A percentile compares a stretch with the other conserved stretches of the same genome.
Conservation (phyloP, 73 alveolate genomes). For the Blepharisma stoltei region DNA sequence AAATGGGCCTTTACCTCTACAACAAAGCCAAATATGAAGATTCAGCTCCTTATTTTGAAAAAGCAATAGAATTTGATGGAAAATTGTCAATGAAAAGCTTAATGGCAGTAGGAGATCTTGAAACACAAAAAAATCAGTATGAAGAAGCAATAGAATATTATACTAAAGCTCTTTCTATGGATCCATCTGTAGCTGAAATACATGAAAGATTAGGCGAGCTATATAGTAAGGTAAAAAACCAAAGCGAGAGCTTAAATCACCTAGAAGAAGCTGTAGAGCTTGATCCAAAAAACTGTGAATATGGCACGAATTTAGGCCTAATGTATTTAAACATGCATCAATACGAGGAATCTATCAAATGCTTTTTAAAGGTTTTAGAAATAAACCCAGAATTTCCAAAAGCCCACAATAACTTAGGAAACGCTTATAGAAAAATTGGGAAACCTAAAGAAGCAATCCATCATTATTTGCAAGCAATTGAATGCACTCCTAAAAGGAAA, state of each 20-base stretch:
- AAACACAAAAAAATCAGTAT: background rate
- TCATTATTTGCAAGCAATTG: background rate
- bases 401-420: slow-evolving; percentile 33
- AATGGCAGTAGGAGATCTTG: background rate
- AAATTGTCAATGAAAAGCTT: background rate
- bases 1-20: background rate
- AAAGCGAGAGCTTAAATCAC: background rate
- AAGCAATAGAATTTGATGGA: background rate
- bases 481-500: slow-evolving; percentile 22
- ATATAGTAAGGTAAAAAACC: background rate
- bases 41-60: background rate
- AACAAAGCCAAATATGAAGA: background rate
- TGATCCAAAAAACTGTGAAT: slow-evolving; percentile 7
- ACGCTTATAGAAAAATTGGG: slow-evolving; percentile 33
- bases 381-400: background rate
- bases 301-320: slow-evolving; percentile 22
- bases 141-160: slow-evolving; percentile 13
- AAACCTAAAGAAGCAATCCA: slow-evolving; percentile 26
- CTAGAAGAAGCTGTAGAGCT: slow-evolving; percentile 23
- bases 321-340: background rate
- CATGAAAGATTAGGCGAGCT: slow-evolving; percentile 7
- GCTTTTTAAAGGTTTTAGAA: slow-evolving; percentile 20
- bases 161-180: background rate
- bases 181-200: background rate
- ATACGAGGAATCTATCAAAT: slow-evolving; percentile 1